Evolutionary conservation across 129 eudicot genomes (phyloP).

Genomic region (Pseudognaphalium luteoalbum): DNA sequence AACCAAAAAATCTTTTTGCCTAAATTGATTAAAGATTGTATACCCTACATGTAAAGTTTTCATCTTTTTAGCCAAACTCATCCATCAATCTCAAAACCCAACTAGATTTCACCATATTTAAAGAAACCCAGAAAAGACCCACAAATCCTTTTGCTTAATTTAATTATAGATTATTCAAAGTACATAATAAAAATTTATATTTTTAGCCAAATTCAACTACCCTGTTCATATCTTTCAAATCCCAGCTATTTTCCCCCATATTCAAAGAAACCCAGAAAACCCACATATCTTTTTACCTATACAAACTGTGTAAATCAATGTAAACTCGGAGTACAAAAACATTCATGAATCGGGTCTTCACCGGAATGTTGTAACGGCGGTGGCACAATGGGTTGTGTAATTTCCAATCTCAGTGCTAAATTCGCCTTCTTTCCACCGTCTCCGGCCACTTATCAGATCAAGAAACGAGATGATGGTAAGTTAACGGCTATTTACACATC

Average conservation of each 20-base stretch:
- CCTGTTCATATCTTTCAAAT: conserved; percentile 9
- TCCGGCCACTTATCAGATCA: conserved; percentile 79
- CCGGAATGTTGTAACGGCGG: conserved; percentile 11
- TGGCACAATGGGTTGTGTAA: conserved; percentile 65
- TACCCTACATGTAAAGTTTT: conserved; percentile 6
- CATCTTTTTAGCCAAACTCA: not conserved
- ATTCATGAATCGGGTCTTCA: conserved; percentile 43
- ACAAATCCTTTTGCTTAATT: not conserved
- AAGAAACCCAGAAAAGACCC: conserved; percentile 3
- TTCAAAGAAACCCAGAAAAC: not conserved
- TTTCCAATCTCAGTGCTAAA: conserved; percentile 72
- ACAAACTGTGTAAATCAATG: not conserved
- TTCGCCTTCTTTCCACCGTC: conserved; percentile 87
- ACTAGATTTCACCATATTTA: not conserved
- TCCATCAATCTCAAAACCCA: conserved; percentile 7
- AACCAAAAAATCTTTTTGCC: not conserved
- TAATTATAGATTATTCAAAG: not conserved
- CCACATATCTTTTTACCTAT: not conserved
- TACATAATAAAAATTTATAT: not conserved
- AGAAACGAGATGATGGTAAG: conserved; percentile 66
- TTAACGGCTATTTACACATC: conserved; percentile 59
- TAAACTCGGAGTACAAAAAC: conserved; percentile 7
- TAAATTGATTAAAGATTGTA: conserved; percentile 3
- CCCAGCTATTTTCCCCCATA: conserved; percentile 11
- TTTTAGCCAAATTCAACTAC: conserved; percentile 7